These are phyloP conservation scores for Metschnikowia cubensis DNA, from an alignment of 805 yeast species.

Conservation along the genomic window DNA sequence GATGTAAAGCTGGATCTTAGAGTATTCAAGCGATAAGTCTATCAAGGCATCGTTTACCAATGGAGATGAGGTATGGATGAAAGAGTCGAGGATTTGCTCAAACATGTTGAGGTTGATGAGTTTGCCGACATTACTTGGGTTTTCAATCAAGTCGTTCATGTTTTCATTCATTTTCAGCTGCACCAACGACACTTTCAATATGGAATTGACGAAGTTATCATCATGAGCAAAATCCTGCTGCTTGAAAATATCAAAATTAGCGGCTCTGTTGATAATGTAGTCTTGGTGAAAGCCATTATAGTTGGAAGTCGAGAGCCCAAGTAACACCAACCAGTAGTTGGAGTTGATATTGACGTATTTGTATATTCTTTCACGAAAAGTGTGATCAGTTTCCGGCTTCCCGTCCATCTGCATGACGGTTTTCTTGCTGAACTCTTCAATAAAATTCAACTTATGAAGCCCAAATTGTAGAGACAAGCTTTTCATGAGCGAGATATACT, in stretches of 20 bases:
- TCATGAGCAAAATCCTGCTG: constrained; percentile 10
- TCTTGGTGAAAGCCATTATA: constrained; percentile 29
- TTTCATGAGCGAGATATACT: constrained; percentile 37
- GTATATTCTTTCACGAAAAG: constrained; percentile 39
- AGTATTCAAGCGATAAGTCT: constrained; percentile 31
- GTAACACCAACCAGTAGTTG: constrained; percentile 39
- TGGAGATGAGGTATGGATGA: constrained; percentile 18
- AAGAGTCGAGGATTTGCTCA: constrained; percentile 36
- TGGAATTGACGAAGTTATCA: constrained; percentile 24
- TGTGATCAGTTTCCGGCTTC: constrained; percentile 30
- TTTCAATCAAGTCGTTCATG: constrained; percentile 29
- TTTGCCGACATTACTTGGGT: constrained; percentile 25
- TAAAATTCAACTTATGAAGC: constrained; percentile 38
- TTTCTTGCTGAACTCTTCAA: constrained; percentile 39
- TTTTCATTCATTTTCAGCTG: constrained; percentile 40
- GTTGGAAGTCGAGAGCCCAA: constrained; percentile 33
- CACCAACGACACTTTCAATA: constrained; percentile 29
- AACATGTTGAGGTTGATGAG: constrained; percentile 40
- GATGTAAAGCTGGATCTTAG: constrained; percentile 36
- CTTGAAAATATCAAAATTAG: constrained; percentile 23
- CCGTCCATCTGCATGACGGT: constrained; percentile 21
- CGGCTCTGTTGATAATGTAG: constrained; percentile 34
- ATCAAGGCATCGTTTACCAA: constrained; percentile 22
- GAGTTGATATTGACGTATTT: constrained; percentile 41
- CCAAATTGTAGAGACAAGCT: constrained; percentile 40